Base-by-base conservation (phyloP, 225 moss, liverwort and hornwort genomes). In the Anthoceros angustus region DNA sequence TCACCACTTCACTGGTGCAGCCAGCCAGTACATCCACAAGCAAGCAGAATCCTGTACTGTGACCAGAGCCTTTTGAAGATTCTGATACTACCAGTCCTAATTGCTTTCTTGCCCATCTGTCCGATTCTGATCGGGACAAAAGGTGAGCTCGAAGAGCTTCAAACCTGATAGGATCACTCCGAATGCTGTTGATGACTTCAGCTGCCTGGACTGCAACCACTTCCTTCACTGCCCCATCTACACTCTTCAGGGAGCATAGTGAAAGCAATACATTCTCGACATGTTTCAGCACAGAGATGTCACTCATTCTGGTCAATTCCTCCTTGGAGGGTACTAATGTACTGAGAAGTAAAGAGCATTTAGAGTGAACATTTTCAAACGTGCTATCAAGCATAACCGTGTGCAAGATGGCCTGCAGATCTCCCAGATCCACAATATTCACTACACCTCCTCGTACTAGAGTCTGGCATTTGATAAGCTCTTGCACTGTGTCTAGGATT, bases 141-240 rank as follows among this genome's bases (percentile, higher is more conserved):
- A 86, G 87, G 73, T 79, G 88, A 9, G 81, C 72, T 40, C 71
- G 72, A 23, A 92, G 72, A 39, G 86, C 89, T 71, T 77, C 80
- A 79, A 78, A 80, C 67, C 89, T 86, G 24, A 77, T 72, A 64
- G 98, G 62, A 80, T 89, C 87, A 42, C 67, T 71, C 66, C 83
- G 73, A 26, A 93, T 78, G 64, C 68, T 77, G 71, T 86, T 89
- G 64, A 89, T 80, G 62, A 81, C 81, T 67, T 92, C 89, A 66
- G 87, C 80, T 63, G 79, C 79, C 74, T 99, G 87, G 64, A 89
- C 73, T 65, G 89, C 79, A 65, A 99, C 83, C 67, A 82, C 86
- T 81, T 99, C 98, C 72, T 81, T 82, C 21, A 99, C 89, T 43
- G 73, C 61, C 74, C 81, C 81, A 73, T 87, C 86, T 65, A 99